Evolutionary conservation across 768 basidiomycete species (phyloP).

Genomic region (Mycena epipterygia): DNA sequence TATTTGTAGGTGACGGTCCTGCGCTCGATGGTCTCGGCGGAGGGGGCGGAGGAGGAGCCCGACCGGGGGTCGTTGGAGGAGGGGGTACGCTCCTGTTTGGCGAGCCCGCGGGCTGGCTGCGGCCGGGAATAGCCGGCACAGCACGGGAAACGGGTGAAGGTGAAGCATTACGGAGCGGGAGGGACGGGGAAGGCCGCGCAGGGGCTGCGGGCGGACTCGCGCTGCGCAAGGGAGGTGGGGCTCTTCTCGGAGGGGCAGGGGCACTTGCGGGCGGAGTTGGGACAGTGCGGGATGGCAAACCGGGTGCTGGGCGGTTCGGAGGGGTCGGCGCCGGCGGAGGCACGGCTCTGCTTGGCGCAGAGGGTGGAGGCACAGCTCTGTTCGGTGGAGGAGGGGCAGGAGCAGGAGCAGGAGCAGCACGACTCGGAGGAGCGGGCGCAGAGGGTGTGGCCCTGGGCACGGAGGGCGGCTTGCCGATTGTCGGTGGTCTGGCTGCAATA

Average conservation of each 20-base stretch:
- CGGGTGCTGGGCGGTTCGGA: conserved; percentile 49
- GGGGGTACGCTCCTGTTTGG: conserved; percentile 53
- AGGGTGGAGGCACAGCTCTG: conserved; percentile 48
- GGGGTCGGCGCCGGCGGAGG: conserved; percentile 48
- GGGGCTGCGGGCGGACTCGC: conserved; percentile 51
- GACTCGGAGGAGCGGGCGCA: conserved; percentile 50
- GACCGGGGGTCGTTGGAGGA: conserved; percentile 51
- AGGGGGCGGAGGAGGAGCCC: conserved; percentile 60
- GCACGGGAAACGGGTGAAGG: conserved; percentile 42
- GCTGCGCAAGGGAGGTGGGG: conserved; percentile 52
- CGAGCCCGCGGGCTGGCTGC: conserved; percentile 39
- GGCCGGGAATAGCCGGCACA: conserved; percentile 48
- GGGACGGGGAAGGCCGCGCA: conserved; percentile 57
- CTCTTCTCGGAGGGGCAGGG: conserved; percentile 57
- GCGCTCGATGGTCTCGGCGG: conserved; percentile 58
- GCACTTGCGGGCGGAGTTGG: conserved; percentile 54
- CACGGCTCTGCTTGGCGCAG: conserved; percentile 45
- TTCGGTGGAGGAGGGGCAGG: conserved; percentile 49
- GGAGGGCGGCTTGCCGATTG: conserved; percentile 75
- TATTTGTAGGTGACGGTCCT: conserved; percentile 41
- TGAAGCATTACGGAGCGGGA: conserved; percentile 53
- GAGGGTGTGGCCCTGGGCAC: conserved; percentile 65
- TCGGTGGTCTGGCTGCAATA: conserved; percentile 69
- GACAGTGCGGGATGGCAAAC: conserved; percentile 54
- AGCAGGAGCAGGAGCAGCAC: conserved; percentile 50